These are phyloP conservation scores for Penicillium aurantiogriseum DNA, from an alignment of 2,329 filamentous ascomycete genomes.

Conservation along the genomic window DNA sequence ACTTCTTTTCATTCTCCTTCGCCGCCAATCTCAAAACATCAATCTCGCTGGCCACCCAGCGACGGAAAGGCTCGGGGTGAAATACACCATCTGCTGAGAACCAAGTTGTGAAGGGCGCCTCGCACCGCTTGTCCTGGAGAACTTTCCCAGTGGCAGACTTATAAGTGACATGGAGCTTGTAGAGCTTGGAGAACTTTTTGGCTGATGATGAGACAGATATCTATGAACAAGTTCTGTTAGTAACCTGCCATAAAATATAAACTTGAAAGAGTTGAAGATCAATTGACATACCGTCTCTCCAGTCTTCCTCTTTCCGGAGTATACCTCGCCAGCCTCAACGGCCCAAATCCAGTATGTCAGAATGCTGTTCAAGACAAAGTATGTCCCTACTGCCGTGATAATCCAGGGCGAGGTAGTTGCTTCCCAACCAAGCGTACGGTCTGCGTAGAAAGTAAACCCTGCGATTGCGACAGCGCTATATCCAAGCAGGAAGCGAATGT, in stretches of 20 bases:
- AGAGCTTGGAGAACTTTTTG: slow-evolving; percentile 78
- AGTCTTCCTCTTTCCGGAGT: slow-evolving; percentile 70
- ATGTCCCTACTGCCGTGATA: slow-evolving; percentile 71
- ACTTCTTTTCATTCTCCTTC: slow-evolving; percentile 36
- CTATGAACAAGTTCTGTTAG: slow-evolving; percentile 43
- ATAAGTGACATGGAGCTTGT: slow-evolving; percentile 66
- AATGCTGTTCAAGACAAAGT: slow-evolving; percentile 73
- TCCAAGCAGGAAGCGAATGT: slow-evolving; percentile 79
- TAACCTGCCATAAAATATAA: background rate
- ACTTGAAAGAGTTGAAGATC: background rate
- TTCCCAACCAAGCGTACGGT: slow-evolving; percentile 90
- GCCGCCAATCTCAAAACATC: slow-evolving; percentile 54
- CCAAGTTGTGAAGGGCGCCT: slow-evolving; percentile 60
- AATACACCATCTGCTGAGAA: slow-evolving; percentile 59
- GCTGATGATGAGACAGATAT: slow-evolving; percentile 70
- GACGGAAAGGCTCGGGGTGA: slow-evolving; percentile 60
- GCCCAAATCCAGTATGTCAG: slow-evolving; percentile 82
- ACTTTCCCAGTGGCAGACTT: slow-evolving; percentile 41
- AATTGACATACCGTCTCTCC: slow-evolving; percentile 56
- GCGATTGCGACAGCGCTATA: slow-evolving; percentile 79
- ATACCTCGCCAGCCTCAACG: slow-evolving; percentile 79
- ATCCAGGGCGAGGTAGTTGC: slow-evolving; percentile 74
- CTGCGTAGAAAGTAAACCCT: slow-evolving; percentile 81
- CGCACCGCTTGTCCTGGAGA: slow-evolving; percentile 49
- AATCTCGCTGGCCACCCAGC: slow-evolving; percentile 60